Evolutionary conservation across 164 flowering plant species (phyloP), one percentile per base, ranked within the genome.

Genomic region (Annona squamosa): DNA sequence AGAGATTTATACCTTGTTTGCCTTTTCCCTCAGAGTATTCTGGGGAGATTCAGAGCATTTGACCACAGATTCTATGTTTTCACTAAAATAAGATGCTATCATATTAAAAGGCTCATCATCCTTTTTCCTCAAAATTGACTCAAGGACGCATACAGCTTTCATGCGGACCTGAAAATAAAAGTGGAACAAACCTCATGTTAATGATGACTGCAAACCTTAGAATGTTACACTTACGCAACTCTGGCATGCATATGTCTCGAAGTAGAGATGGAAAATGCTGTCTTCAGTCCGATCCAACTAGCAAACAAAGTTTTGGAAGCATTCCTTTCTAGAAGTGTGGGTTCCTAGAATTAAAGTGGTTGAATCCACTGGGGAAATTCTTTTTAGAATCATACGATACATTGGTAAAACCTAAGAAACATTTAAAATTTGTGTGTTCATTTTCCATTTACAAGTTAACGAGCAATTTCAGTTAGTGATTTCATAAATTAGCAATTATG

Each of bases 141-240:
- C 99, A 71, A 96, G 97, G 57, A 93, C 91, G 81, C 97, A 96
- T 2, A 86, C 76, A 72, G 95, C 97, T 84, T 89, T 96, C 95
- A 90, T 81, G 52, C 97, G 97, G 17, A 91, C 92, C 99, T 96
- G 85, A 66, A 18, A 78, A 63, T 3, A 42, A 66, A 66, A 10
- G 16, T n/a, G 43, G 43, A 16, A 66, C 4, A 66, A 42, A 66
- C 46, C 45, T 42, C 43, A 43, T 52, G 13, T 9, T 52, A 16
- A 52, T 52, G 68, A 66, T 43, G 46, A 42, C 68, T 44, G 68
- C 42, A 44, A 66, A 10, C 13, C 42, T 66, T 66, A 17, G 16
- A 17, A 66, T 41, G 46, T 12, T 4, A 13, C 68, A 46, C 42
- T 66, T 10, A 43, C 42, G 68, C 68, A 3, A 7, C 42, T 66